Base-by-base conservation (phyloP, 768 basidiomycete genomes). In the Glaciozyma martinii region DNA sequence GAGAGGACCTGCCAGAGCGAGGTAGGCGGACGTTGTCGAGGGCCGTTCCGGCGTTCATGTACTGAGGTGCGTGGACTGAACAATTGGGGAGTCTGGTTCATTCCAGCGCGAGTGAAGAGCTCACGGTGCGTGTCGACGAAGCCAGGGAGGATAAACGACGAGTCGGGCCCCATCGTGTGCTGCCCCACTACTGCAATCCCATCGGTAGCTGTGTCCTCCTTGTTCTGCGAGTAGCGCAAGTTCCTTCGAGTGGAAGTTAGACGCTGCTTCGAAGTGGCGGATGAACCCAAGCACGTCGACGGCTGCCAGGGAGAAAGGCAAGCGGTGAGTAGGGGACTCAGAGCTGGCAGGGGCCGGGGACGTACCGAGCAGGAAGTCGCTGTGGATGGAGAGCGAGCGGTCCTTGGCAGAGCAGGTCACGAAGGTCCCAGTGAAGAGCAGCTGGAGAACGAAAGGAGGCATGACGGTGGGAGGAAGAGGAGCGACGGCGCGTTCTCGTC, bases 1-100 rank as follows among this genome's bases (percentile, higher is more conserved):
- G 21, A 52, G 13, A 27, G 29, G 44, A 5, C 3, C 3, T 30
- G 16, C 5, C 4, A 13, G 27, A 16, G 32, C 32, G 30, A 19
- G 25, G n/a, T 27, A 2, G 29, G 13, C 29, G 29, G 19, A 54
- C 46, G 3, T 90, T 80, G 74, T 93, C 87, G 6, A 92, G 80
- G 0, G 90, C 90, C 1, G 84, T 89, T 4, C 91, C 91, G 62
- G 89, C 86, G 65, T 90, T 92, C 42, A 91, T 79, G 74, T 87
- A 91, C 74, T 93, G 91, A 1, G 90, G 88, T 0, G 90, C 89
- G 74, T 93, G 90, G 0, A 91, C 69, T 65, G 44, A 2, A 21
- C 50, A 40, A 3, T 3, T 18, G 29, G 18, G 18, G 2, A 29
- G 19, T 15, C 3, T 13, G n/a, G n/a, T n/a, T n/a, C n/a, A n/a